A percentile compares a stretch with the other conserved stretches of the same genome.
Evolutionary conservation across 768 basidiomycete species (phyloP).

Genomic region (Suillus fuscotomentosus): DNA sequence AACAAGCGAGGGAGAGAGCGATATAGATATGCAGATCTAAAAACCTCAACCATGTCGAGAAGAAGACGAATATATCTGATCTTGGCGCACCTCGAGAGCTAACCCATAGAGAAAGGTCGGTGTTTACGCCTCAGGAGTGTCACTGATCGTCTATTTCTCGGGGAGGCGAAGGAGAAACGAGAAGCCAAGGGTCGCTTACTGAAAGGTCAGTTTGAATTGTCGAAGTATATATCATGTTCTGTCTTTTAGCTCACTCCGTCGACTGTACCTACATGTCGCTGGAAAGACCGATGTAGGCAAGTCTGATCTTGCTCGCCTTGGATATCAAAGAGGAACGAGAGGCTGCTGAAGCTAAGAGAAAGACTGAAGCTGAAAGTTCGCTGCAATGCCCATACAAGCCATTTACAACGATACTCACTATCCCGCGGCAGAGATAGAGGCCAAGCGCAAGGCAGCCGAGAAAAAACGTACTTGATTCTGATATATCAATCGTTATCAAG

Average conservation of each 20-base stretch:
- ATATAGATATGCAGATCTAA: conserved; percentile 63
- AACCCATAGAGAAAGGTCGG: conserved; percentile 64
- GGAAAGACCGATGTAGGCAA: conserved; percentile 96
- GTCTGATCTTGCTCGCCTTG: conserved; percentile 81
- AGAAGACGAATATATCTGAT: conserved; percentile 77
- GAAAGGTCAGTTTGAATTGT: conserved; percentile 57
- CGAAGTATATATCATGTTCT: background rate
- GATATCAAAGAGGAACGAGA: conserved; percentile 64
- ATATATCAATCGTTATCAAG: too few species aligned
- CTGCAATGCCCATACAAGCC: too few species aligned
- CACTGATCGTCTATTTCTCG: conserved; percentile 18
- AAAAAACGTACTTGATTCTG: too few species aligned
- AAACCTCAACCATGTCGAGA: conserved; percentile 76
- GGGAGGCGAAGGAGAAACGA: conserved; percentile 73
- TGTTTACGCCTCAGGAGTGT: conserved; percentile 3
- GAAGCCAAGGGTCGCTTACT: conserved; percentile 83
- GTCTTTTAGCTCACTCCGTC: background rate
- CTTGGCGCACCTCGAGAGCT: conserved; percentile 62
- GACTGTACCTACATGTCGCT: conserved; percentile 56
- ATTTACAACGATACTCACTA: too few species aligned
- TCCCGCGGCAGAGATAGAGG: too few species aligned
- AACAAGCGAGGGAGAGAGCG: conserved; percentile 60
- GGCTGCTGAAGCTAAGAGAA: too few species aligned
- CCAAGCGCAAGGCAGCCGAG: too few species aligned
- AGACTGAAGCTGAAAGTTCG: too few species aligned